phyloP scores from a whole-genome alignment of 1,284 basidiomycete species.

The Ustilago xerochloae region DNA sequence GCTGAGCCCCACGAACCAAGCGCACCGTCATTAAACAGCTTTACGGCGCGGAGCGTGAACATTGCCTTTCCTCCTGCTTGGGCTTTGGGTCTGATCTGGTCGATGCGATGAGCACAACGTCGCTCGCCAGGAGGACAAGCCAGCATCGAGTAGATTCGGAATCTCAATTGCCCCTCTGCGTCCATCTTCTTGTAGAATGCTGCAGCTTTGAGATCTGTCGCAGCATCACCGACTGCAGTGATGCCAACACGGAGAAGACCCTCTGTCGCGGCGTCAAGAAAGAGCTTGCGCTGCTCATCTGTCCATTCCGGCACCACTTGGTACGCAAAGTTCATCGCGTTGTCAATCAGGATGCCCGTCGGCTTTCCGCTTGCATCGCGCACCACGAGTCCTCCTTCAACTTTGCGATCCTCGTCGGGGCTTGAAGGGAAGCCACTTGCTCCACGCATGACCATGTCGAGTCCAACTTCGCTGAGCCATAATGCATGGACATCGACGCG shows the following conservation, averaged over 20 bases:
- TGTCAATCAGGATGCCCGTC: slow-evolving; percentile 74
- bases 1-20: slow-evolving; percentile 92
- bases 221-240: slow-evolving; percentile 59
- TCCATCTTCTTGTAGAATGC: slow-evolving; percentile 46
- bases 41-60: slow-evolving; percentile 72
- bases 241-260: slow-evolving; percentile 78
- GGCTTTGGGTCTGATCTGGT: slow-evolving; percentile 8
- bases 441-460: slow-evolving; percentile 65
- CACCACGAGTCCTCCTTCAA: slow-evolving; percentile 82
- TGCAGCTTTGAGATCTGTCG: slow-evolving; percentile 39
- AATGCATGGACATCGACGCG: slow-evolving; percentile 80
- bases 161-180: slow-evolving; percentile 24
- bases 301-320: slow-evolving; percentile 56
- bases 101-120: slow-evolving; percentile 28
- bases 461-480: slow-evolving; percentile 80
- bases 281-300: slow-evolving; percentile 72
- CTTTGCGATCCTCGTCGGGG: slow-evolving; percentile 65
- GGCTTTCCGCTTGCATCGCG: slow-evolving; percentile 76
- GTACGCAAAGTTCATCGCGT: slow-evolving; percentile 61
- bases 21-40: slow-evolving; percentile 85
- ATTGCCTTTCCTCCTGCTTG: background rate
- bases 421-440: slow-evolving; percentile 65
- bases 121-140: slow-evolving; percentile 42
- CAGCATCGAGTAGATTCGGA: slow-evolving; percentile 55
- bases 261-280: slow-evolving; percentile 77